Evolutionary conservation across 2,329 filamentous ascomycete genomes (phyloP).

Genomic region (Paracoccidioides lutzii): DNA sequence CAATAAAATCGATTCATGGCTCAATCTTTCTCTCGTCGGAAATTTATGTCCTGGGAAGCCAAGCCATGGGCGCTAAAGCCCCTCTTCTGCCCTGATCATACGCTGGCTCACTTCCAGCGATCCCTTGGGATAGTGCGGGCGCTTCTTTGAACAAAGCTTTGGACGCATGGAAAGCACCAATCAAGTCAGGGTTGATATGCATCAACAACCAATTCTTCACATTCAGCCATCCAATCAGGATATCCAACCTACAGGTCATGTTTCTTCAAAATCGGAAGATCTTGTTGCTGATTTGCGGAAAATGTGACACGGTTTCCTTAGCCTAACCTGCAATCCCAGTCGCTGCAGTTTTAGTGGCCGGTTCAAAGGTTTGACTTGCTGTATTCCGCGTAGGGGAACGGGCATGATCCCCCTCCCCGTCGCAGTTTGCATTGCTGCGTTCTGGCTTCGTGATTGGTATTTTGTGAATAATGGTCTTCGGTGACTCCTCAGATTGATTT

Average conservation of each 20-base stretch:
- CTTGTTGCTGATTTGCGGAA: background rate
- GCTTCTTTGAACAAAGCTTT: background rate
- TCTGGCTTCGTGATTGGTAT: background rate
- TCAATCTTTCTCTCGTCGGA: slow-evolving; percentile 29
- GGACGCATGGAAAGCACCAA: background rate
- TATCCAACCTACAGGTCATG: background rate
- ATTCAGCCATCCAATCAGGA: background rate
- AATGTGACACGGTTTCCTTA: background rate
- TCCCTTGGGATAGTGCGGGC: background rate
- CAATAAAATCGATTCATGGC: background rate
- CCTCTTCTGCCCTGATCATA: background rate
- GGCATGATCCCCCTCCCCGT: background rate
- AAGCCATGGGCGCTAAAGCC: slow-evolving; percentile 14
- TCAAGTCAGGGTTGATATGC: background rate
- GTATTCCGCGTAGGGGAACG: background rate
- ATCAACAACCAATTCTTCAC: background rate
- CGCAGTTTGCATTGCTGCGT: background rate
- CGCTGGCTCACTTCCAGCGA: background rate
- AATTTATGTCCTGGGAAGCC: slow-evolving; percentile 31
- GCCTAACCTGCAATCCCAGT: background rate
- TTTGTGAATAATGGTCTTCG: background rate
- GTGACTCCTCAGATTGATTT: background rate
- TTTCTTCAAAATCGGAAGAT: background rate
- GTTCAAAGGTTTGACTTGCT: background rate
- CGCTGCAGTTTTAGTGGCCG: background rate